phyloP scores from a whole-genome alignment of 1,139 yeast genomes.

The Yamadazyma epiphylla region DNA sequence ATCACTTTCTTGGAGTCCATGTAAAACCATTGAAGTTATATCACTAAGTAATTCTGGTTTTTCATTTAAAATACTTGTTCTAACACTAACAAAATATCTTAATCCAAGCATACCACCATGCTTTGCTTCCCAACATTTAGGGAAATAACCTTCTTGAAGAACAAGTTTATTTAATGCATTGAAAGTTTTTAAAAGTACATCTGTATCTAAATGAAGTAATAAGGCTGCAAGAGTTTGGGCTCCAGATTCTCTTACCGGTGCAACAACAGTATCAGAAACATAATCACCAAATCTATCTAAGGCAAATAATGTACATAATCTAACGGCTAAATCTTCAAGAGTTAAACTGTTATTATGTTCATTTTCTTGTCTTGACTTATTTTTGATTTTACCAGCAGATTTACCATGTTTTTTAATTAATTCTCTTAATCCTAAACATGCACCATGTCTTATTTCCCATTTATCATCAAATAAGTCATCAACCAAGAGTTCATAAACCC shows the following conservation, averaged over 20 bases:
- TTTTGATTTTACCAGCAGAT: slow-evolving; percentile 80
- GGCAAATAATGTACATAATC: slow-evolving; percentile 83
- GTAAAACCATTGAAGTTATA: slow-evolving; percentile 80
- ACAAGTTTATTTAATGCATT: slow-evolving; percentile 64
- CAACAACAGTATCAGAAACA: slow-evolving; percentile 96
- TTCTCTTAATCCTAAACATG: slow-evolving; percentile 89
- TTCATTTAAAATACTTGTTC: slow-evolving; percentile 69
- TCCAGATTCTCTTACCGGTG: slow-evolving; percentile 95
- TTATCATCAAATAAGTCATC: slow-evolving; percentile 78
- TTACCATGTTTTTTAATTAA: slow-evolving; percentile 78
- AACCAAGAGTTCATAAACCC: slow-evolving; percentile 83
- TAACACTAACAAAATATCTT: slow-evolving; percentile 85
- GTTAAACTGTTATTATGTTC: slow-evolving; percentile 61
- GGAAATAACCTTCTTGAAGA: slow-evolving; percentile 51
- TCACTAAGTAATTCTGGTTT: slow-evolving; percentile 60
- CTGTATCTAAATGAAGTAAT: slow-evolving; percentile 60
- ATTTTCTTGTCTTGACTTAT: slow-evolving; percentile 60
- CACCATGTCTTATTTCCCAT: slow-evolving; percentile 98
- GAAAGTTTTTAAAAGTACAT: slow-evolving; percentile 58
- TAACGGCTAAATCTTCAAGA: slow-evolving; percentile 83
- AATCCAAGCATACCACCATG: slow-evolving; percentile 98
- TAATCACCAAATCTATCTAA: slow-evolving; percentile 96
- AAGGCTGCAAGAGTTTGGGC: slow-evolving; percentile 94
- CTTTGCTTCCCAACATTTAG: slow-evolving; percentile 86
- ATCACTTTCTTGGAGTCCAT: slow-evolving; percentile 78